Conservation (phyloP, 176 grass and related monocot species). For the Carex cristatella region DNA sequence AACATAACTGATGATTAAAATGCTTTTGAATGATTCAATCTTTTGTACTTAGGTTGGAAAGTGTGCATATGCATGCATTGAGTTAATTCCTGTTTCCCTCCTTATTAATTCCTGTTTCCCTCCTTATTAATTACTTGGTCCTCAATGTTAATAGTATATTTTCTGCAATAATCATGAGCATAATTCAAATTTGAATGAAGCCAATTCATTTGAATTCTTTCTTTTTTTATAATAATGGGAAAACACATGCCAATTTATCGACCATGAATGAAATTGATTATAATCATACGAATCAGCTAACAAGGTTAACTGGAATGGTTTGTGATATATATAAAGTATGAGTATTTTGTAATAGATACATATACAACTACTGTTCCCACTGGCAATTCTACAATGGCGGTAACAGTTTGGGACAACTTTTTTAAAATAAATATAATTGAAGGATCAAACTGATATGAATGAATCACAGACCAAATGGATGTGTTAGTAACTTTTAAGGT, state of each 20-base stretch:
- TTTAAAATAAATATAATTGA: background rate
- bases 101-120: background rate
- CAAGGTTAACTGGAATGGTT: background rate
- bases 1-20: background rate
- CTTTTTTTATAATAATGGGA: background rate
- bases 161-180: background rate
- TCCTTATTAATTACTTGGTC: background rate
- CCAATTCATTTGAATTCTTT: background rate
- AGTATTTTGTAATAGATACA: background rate
- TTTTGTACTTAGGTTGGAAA: background rate
- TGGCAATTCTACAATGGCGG: background rate
- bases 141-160: background rate
- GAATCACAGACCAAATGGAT: background rate
- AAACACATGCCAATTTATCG: background rate
- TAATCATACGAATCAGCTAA: background rate
- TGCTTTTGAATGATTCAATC: background rate
- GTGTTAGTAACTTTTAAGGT: no score
- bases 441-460: background rate
- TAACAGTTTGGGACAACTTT: background rate
- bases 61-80: background rate
- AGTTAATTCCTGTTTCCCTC: background rate
- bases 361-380: background rate
- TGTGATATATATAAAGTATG: background rate
- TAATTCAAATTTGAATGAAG: background rate
- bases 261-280: conserved; percentile 1